phyloP scores from a whole-genome alignment of 2,329 filamentous ascomycete species.

The Aspergillus alliaceus region DNA sequence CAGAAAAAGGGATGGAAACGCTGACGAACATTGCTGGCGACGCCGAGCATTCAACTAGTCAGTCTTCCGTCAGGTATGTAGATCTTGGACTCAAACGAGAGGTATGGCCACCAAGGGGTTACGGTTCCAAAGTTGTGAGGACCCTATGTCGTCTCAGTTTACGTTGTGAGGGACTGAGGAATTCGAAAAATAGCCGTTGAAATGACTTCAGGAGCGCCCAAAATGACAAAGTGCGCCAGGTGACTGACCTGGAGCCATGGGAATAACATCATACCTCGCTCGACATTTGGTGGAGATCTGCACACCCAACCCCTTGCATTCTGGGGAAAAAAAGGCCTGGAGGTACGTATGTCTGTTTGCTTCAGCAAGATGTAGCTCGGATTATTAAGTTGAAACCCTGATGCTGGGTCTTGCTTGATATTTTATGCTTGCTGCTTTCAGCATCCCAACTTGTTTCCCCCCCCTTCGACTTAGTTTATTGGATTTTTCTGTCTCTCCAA shows the following conservation, averaged over 20 bases:
- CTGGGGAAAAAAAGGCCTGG: not conserved
- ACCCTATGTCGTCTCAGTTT: not conserved
- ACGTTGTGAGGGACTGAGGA: not conserved
- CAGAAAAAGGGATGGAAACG: not conserved
- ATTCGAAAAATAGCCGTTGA: not conserved
- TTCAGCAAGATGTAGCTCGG: not conserved
- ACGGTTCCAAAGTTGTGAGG: not conserved
- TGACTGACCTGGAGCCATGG: not conserved
- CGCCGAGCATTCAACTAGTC: not conserved
- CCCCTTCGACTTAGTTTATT: not conserved
- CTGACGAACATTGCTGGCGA: conserved; percentile 1
- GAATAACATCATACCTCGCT: conserved; percentile 1
- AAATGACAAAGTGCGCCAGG: not conserved
- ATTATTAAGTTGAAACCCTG: not conserved
- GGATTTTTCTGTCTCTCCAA: not conserved
- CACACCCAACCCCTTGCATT: not conserved
- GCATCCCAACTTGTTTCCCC: not conserved
- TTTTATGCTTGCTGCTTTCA: not conserved
- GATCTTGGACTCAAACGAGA: not conserved
- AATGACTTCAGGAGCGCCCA: not conserved
- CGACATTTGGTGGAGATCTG: not conserved
- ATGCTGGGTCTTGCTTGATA: not conserved
- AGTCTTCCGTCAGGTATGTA: conserved; percentile 2
- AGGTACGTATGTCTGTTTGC: conserved; percentile 2
- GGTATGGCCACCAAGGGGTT: not conserved